Conservation (phyloP, 148 eudicot genomes). For the Pharnaceum exiguum region DNA sequence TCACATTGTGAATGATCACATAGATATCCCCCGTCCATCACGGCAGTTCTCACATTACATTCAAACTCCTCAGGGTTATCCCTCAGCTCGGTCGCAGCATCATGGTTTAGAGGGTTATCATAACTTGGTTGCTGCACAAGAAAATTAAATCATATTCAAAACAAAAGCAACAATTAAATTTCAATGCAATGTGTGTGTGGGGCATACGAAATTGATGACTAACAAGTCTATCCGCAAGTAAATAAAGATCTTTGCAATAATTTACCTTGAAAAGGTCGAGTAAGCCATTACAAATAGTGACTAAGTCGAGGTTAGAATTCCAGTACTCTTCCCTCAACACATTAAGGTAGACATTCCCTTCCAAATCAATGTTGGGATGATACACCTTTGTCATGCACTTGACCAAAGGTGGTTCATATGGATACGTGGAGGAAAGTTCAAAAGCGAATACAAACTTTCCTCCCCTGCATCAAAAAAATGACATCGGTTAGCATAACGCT, state of each 20-base stretch:
- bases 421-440: conserved; percentile 49
- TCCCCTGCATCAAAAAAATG: conserved; percentile 30
- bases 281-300: conserved; percentile 63
- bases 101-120: conserved; percentile 92
- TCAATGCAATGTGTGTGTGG: too few relatives aligned
- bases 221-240: too few relatives aligned
- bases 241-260: not conserved
- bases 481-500: not conserved
- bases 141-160: too few relatives aligned
- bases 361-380: conserved; percentile 88
- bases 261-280: conserved; percentile 80
- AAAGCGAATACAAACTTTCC: conserved; percentile 50
- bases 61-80: conserved; percentile 81
- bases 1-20: too few relatives aligned
- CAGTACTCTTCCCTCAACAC: conserved; percentile 93
- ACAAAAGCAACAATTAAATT: too few relatives aligned
- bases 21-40: conserved; percentile 85
- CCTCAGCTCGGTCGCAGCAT: conserved; percentile 87
- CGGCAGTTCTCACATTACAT: conserved; percentile 70
- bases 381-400: conserved; percentile 73
- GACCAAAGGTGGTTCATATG: conserved; percentile 60
- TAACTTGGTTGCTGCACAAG: conserved; percentile 74
- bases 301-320: conserved; percentile 77
- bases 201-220: too few relatives aligned
- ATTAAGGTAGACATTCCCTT: conserved; percentile 90